Evolutionary conservation across 306 rosid genomes (phyloP), one percentile per base, ranked within the genome.

Genomic region (Lagenaria siceraria): DNA sequence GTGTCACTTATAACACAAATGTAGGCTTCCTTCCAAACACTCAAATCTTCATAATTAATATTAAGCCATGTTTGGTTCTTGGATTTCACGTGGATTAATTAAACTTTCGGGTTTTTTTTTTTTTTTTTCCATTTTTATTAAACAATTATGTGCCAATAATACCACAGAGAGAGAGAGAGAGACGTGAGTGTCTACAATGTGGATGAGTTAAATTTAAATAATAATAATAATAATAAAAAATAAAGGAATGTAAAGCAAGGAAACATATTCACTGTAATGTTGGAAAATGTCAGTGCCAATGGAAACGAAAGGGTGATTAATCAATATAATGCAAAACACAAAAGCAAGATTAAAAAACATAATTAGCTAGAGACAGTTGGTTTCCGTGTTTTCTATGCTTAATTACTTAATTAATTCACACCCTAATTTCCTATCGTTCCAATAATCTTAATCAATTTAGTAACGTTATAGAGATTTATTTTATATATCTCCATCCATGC

Each of bases 1-100:
- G 52, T 12, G 12, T 46, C 52, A 46, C 52, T 46, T 46, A 3
- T 46, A 46, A 46, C 52, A 46, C 18, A 46, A 46, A 46, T 88
- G 97, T 90, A 87, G 91, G 90, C 89, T 59, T 72, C 59, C 80
- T 88, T 36, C 87, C 84, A 77, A 92, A 86, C 96, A 90, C 43
- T 10, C 6, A 59, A 82, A 80, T 81, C 83, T 77, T 80, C 68
- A 56, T 75, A 74, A 81, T 77, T 68, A 74, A 81, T 77, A 76
- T 75, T 84, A 63, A 78, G 65, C 62, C 75, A 53, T 86, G 96
- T 87, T 89, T 55, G 85, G 35, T 71, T 77, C 73, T 84, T 80
- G 82, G 85, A 84, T 64, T 61, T 84, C 87, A 77, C 93, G 60
- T 35, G 75, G 75, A 68, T 68, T 40, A 36, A 66, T 66, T 43